Evolutionary conservation across 768 basidiomycete species (phyloP).

Genomic region (Tylopilus plumbeoviolaceoides): DNA sequence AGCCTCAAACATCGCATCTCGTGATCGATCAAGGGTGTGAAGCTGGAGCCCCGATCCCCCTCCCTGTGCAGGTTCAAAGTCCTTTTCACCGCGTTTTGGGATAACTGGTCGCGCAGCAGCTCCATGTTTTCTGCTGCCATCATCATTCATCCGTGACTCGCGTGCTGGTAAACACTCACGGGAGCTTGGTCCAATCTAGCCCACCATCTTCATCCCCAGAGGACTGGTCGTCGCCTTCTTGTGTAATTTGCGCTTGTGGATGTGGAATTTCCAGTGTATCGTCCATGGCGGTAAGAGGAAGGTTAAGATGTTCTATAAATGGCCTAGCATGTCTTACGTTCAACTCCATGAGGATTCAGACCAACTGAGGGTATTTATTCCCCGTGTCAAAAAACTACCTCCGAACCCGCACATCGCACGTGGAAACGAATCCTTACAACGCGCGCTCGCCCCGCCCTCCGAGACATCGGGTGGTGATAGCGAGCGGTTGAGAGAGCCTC

Average conservation of each 20-base stretch:
- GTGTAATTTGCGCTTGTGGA: slow-evolving; percentile 10
- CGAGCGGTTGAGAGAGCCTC: too few relatives aligned
- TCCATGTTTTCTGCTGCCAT: slow-evolving; percentile 16
- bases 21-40: slow-evolving; percentile 73
- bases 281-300: slow-evolving; percentile 43
- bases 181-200: slow-evolving; percentile 79
- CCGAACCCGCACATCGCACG: too few relatives aligned
- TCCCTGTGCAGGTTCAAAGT: slow-evolving; percentile 77
- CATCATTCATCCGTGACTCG: slow-evolving; percentile 4
- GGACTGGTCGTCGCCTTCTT: slow-evolving; percentile 40
- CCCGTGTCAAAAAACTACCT: too few relatives aligned
- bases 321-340: not conserved
- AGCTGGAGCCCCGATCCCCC: slow-evolving; percentile 73
- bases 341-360: too few relatives aligned
- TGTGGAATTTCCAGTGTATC: slow-evolving; percentile 52
- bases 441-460: too few relatives aligned
- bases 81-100: slow-evolving; percentile 96
- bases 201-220: slow-evolving; percentile 71
- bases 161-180: slow-evolving; percentile 37
- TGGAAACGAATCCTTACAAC: too few relatives aligned
- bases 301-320: slow-evolving; percentile 10
- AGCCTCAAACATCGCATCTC: slow-evolving; percentile 85
- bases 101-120: slow-evolving; percentile 60
- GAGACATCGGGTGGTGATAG: too few relatives aligned
- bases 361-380: too few relatives aligned